phyloP scores from a whole-genome alignment of 371 early-diverging fungal genomes.

The Syncephalastrum sp. region DNA sequence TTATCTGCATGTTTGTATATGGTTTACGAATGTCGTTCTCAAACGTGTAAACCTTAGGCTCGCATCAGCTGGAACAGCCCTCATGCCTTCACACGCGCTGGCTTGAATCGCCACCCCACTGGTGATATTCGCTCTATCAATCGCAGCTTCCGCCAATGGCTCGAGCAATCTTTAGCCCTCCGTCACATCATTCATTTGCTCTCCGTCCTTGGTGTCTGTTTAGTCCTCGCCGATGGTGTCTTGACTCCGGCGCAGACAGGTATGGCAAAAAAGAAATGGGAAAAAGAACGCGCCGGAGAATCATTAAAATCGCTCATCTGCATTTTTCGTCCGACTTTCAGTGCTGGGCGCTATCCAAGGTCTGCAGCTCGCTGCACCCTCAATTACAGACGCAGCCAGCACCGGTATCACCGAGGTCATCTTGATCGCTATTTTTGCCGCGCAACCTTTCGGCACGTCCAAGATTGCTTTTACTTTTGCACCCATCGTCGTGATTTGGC shows the following conservation, averaged over 20 bases:
- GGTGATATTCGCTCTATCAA: constrained; percentile 15
- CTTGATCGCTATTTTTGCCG: constrained; percentile 39
- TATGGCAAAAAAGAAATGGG: neutral
- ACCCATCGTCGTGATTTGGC: constrained; percentile 53
- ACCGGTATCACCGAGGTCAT: constrained; percentile 32
- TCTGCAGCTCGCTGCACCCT: constrained; percentile 13
- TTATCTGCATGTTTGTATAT: no score
- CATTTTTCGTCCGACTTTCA: neutral
- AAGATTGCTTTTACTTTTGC: constrained; percentile 41
- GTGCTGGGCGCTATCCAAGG: constrained; percentile 30
- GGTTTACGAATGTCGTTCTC: neutral
- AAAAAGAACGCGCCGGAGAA: no score
- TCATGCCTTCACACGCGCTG: constrained; percentile 6
- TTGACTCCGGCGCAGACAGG: constrained; percentile 40
- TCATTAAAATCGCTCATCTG: neutral
- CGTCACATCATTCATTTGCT: constrained; percentile 17
- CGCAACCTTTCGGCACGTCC: constrained; percentile 52
- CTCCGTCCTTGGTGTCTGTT: constrained; percentile 26
- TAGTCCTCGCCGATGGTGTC: constrained; percentile 41
- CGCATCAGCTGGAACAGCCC: constrained; percentile 23
- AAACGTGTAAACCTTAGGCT: constrained; percentile 4
- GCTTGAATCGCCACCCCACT: constrained; percentile 16
- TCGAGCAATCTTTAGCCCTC: constrained; percentile 21
- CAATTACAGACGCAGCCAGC: constrained; percentile 11
- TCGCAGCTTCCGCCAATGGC: constrained; percentile 14